phyloP scores from a whole-genome alignment of 495 filamentous ascomycete species.

The Pseudomonodictys pantanalensis region DNA sequence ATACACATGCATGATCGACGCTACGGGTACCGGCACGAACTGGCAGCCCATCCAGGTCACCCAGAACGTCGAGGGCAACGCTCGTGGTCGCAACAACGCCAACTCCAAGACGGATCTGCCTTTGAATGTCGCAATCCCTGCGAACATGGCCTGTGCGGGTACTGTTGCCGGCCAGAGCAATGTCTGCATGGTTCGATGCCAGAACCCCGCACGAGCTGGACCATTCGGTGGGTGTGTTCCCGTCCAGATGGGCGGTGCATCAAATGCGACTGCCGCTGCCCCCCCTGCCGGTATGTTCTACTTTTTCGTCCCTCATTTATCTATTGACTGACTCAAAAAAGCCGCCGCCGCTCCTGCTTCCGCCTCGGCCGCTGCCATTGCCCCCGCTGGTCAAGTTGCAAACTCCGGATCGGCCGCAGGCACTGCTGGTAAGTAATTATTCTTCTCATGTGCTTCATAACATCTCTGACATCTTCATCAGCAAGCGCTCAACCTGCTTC shows the following conservation, averaged over 20 bases:
- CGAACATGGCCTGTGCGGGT: slow-evolving; percentile 50
- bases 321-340: neutral
- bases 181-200: slow-evolving; percentile 53
- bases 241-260: slow-evolving; percentile 48
- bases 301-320: neutral
- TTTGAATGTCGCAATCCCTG: slow-evolving; percentile 48
- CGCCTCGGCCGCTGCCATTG: slow-evolving; percentile 2
- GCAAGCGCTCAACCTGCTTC: too few relatives aligned
- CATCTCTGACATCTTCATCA: too few relatives aligned
- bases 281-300: slow-evolving; percentile 9
- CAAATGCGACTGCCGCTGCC: slow-evolving; percentile 9
- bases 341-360: slow-evolving; percentile 17
- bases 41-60: slow-evolving; percentile 36
- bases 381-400: slow-evolving; percentile 3
- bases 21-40: slow-evolving; percentile 43
- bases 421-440: too few relatives aligned
- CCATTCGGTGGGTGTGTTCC: slow-evolving; percentile 56
- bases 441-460: too few relatives aligned
- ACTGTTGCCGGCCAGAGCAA: slow-evolving; percentile 52
- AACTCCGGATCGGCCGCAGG: too few relatives aligned
- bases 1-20: slow-evolving; percentile 53
- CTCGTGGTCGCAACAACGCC: slow-evolving; percentile 26
- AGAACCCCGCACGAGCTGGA: slow-evolving; percentile 50
- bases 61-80: slow-evolving; percentile 32
- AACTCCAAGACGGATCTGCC: slow-evolving; percentile 22